phyloP scores from a whole-genome alignment of 2,329 filamentous ascomycete genomes.

The Microsporum audouinii region DNA sequence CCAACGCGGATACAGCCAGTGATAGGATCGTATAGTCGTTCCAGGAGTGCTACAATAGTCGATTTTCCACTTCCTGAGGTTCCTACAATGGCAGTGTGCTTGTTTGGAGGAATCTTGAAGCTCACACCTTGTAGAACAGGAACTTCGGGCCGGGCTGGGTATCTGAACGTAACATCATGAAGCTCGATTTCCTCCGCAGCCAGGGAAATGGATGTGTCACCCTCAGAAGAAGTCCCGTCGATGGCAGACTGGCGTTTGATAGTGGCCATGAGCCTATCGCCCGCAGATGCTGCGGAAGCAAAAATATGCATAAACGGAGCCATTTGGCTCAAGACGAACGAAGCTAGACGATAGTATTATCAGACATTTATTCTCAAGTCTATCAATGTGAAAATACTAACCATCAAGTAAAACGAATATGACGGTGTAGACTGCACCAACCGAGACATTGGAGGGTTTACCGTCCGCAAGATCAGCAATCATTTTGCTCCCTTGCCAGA shows the following conservation, averaged over 20 bases:
- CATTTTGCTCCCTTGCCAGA: slow-evolving; percentile 52
- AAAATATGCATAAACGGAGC: slow-evolving; percentile 26
- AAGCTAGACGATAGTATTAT: slow-evolving; percentile 18
- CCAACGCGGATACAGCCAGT: slow-evolving; percentile 25
- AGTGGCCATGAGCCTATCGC: slow-evolving; percentile 11
- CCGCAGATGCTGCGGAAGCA: slow-evolving; percentile 13
- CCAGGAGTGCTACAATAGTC: slow-evolving; percentile 31
- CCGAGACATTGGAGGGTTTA: slow-evolving; percentile 16
- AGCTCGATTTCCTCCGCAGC: slow-evolving; percentile 19
- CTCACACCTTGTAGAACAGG: slow-evolving; percentile 25
- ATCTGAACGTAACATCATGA: slow-evolving; percentile 23
- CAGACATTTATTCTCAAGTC: slow-evolving; percentile 11
- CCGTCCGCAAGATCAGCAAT: slow-evolving; percentile 32
- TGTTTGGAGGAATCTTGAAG: slow-evolving; percentile 25
- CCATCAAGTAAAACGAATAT: slow-evolving; percentile 32
- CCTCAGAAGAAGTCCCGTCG: slow-evolving; percentile 13
- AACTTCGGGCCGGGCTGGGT: slow-evolving; percentile 28
- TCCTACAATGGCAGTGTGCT: slow-evolving; percentile 37
- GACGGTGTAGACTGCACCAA: slow-evolving; percentile 29
- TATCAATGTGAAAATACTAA: slow-evolving; percentile 12
- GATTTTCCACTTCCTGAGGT: slow-evolving; percentile 45
- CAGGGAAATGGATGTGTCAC: slow-evolving; percentile 41
- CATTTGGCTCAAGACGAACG: slow-evolving; percentile 29
- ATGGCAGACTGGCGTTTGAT: slow-evolving; percentile 15
- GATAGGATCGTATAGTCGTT: slow-evolving; percentile 29